Conservation (phyloP, 2,329 filamentous ascomycete genomes). For the Ilyonectria destructans region DNA sequence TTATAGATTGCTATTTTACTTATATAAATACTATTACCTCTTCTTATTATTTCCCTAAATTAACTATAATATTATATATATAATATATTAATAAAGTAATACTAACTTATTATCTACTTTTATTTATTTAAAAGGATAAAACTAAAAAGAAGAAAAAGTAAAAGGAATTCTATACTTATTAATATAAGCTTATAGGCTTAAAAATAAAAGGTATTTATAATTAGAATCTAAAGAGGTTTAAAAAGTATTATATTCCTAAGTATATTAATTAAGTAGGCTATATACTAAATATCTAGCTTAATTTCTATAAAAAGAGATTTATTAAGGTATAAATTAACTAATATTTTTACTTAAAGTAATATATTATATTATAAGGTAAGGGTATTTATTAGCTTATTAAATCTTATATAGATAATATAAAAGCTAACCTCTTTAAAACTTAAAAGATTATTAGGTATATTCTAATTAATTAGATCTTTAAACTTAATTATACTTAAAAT, state of each 20-base stretch:
- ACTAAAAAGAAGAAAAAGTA: constrained; percentile 18
- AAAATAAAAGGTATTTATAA: constrained; percentile 35
- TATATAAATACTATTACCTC: too few species aligned
- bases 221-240: constrained; percentile 36
- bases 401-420: background rate
- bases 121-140: too few species aligned
- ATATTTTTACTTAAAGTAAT: constrained; percentile 41
- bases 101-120: too few species aligned
- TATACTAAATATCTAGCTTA: constrained; percentile 33
- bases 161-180: constrained; percentile 41
- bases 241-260: constrained; percentile 34
- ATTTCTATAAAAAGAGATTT: constrained; percentile 43
- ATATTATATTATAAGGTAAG: constrained; percentile 9
- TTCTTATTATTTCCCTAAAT: too few species aligned
- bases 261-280: constrained; percentile 41
- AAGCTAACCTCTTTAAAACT: constrained; percentile 14
- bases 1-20: too few species aligned
- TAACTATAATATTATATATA: too few species aligned
- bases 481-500: constrained; percentile 4
- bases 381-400: constrained; percentile 19
- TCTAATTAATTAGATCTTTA: constrained; percentile 7
- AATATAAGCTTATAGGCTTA: constrained; percentile 41
- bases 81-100: too few species aligned
- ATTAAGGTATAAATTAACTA: constrained; percentile 43
- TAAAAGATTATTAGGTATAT: background rate